Evolutionary conservation across 2,329 filamentous ascomycete species (phyloP).

Genomic region (Cytospora mali): DNA sequence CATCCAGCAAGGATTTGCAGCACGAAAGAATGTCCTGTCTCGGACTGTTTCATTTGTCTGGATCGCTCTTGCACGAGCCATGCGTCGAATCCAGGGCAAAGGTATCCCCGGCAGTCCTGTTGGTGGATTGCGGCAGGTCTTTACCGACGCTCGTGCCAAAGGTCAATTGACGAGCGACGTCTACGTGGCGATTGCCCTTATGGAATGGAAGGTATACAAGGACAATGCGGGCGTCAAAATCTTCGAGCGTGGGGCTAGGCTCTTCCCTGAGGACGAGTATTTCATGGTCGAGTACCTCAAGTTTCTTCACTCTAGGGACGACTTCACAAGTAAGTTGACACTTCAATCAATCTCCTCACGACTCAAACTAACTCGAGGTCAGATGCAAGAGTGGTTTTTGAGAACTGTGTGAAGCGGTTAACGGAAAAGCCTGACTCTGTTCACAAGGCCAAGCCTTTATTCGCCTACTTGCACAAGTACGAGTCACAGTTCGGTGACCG

Average conservation of each 20-base stretch:
- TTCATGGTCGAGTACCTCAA: constrained; percentile 97
- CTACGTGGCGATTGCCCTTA: constrained; percentile 88
- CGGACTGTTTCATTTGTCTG: constrained; percentile 89
- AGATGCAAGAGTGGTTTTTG: constrained; percentile 96
- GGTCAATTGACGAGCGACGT: constrained; percentile 92
- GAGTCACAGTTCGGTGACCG: constrained; percentile 94
- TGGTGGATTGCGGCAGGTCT: constrained; percentile 80
- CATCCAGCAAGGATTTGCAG: constrained; percentile 67
- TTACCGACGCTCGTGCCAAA: constrained; percentile 82
- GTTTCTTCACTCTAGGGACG: constrained; percentile 88
- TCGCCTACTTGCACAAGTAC: constrained; percentile 91
- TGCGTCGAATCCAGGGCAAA: constrained; percentile 91
- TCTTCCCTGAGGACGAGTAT: constrained; percentile 91
- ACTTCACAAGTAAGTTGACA: constrained; percentile 77
- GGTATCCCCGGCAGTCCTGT: constrained; percentile 60
- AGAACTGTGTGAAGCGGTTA: constrained; percentile 85
- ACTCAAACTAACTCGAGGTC: constrained; percentile 27
- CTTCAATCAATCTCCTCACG: not conserved
- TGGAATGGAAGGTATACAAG: constrained; percentile 96
- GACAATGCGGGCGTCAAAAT: constrained; percentile 92
- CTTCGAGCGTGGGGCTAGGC: constrained; percentile 87
- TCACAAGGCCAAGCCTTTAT: constrained; percentile 79
- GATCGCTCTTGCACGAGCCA: constrained; percentile 92
- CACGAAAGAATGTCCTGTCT: constrained; percentile 75
- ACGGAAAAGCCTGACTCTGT: constrained; percentile 74